Percentiles rank a stretch among this genome's conserved stretches.
phyloP scores from a whole-genome alignment of 768 basidiomycete species.

The Gelatoporia subvermispora region DNA sequence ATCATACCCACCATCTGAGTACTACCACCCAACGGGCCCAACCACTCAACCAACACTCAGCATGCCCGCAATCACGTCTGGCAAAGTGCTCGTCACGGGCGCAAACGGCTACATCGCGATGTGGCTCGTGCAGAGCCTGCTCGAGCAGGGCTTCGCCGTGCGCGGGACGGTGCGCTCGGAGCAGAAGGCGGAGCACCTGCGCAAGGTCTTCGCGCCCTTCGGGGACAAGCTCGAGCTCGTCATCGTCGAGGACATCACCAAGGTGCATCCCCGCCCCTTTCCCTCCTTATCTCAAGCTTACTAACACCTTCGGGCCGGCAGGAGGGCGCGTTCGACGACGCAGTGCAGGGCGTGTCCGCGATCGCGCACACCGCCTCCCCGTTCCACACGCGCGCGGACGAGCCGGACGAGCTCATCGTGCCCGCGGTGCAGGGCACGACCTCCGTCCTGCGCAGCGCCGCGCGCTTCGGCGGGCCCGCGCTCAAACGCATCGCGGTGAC shows the following conservation, averaged over 20 bases:
- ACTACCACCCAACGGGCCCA: too few species aligned
- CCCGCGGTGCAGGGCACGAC: conserved; percentile 72
- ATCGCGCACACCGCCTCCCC: conserved; percentile 68
- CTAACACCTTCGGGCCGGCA: conserved; percentile 15
- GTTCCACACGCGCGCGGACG: conserved; percentile 38
- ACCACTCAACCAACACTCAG: too few species aligned
- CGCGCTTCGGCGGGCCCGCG: conserved; percentile 43
- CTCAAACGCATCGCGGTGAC: conserved; percentile 63
- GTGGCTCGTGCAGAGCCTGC: conserved; percentile 28
- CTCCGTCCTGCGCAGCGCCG: conserved; percentile 52
- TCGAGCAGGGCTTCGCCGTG: conserved; percentile 35
- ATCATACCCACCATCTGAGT: too few species aligned
- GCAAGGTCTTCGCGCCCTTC: conserved; percentile 29
- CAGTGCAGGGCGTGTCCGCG: conserved; percentile 67
- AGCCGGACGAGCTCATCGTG: conserved; percentile 48
- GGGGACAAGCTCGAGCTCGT: conserved; percentile 36
- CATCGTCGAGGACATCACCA: conserved; percentile 43
- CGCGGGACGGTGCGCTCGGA: conserved; percentile 40
- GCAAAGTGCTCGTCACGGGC: conserved; percentile 23
- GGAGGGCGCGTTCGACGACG: conserved; percentile 71
- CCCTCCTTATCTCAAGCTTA: neutral
- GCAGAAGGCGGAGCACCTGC: conserved; percentile 40
- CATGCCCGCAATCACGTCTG: conserved; percentile 23
- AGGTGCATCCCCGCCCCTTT: conserved; percentile 20
- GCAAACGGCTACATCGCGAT: conserved; percentile 23